Evolutionary conservation across 352 stramenopile species (phyloP), one percentile per base, ranked within the genome.

Genomic region (Globisporangium perplexum): DNA sequence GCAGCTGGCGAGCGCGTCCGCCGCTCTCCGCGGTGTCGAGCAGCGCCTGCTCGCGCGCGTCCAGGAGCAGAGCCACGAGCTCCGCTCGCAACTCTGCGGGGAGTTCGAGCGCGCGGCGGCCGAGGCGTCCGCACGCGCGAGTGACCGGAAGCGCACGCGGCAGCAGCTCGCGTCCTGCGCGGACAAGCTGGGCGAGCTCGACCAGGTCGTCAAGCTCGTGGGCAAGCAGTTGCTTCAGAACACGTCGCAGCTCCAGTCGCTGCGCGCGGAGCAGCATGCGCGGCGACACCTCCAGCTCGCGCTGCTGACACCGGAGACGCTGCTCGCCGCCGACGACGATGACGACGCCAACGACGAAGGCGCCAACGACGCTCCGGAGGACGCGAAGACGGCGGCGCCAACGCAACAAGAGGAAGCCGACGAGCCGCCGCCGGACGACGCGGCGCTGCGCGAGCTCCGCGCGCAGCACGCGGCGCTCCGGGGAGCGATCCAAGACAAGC

Each of bases 201-300:
- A 88, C 50, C 77, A 84, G 33, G 73, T 86, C 53, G 45, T 85
- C 38, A 74, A 85, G 41, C 65, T 88, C 23, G 69, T 86, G 20
- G 72, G 77, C 14, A 69, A 76, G n/a, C 77, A 88, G 51, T 63
- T 86, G 45, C 72, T 88, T 15, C 70, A 83, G 54, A 84, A 80
- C 53, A 83, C 71, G n/a, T 84, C 72, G 6, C 70, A 84, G 28
- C 51, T 86, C 18, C 77, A 86, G 57, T 53, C 83, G 24, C 38
- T 88, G 4, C 74, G 72, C 38, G 72, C 65, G 12, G 74, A 86
- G 15, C 65, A 76, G 28, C 60, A 69, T 4, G 39, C 33, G 17
- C 59, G 50, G 22, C 52, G 51, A 17, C 55, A 68, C 10, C 22
- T 69, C 10, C 42, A 60, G 18, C 47, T 47, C 18, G 47, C 35